phyloP scores from a whole-genome alignment of 1,139 yeast species.

The Blastobotrys malaysiensis region DNA sequence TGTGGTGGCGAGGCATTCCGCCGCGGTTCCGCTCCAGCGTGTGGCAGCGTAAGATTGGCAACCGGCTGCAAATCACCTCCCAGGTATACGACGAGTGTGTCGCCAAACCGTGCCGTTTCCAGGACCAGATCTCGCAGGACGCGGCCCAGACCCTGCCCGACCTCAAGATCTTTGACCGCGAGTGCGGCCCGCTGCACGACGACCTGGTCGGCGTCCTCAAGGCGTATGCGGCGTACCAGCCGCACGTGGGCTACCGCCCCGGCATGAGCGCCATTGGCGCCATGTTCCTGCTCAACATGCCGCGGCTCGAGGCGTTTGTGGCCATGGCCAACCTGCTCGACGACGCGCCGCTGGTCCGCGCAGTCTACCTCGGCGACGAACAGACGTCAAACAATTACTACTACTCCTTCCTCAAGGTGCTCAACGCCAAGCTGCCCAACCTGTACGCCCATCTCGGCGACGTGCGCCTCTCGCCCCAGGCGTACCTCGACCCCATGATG shows the following conservation, averaged over 20 bases:
- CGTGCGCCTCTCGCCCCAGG: constrained; percentile 35
- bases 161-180: constrained; percentile 39
- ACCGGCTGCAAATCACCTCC: constrained; percentile 27
- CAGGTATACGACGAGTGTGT: constrained; percentile 18
- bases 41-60: constrained; percentile 49
- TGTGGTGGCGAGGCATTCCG: constrained; percentile 70
- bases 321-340: constrained; percentile 43
- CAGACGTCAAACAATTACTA: constrained; percentile 31
- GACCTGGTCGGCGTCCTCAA: constrained; percentile 32
- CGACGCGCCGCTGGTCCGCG: constrained; percentile 26
- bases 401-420: constrained; percentile 44
- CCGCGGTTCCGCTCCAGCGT: constrained; percentile 41
- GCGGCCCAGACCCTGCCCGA: constrained; percentile 41
- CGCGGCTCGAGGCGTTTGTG: constrained; percentile 38
- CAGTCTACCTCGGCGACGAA: constrained; percentile 30
- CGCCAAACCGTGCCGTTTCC: constrained; percentile 12
- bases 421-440: constrained; percentile 42
- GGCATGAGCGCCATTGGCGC: constrained; percentile 37
- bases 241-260: constrained; percentile 27
- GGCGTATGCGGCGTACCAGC: constrained; percentile 31
- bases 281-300: constrained; percentile 39
- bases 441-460: constrained; percentile 48
- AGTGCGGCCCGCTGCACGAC: constrained; percentile 34
- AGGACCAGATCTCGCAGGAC: constrained; percentile 29
- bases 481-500: constrained; percentile 36